A percentile compares a stretch with the other conserved stretches of the same genome.
Conservation (phyloP, 306 rosid genomes). For the Quillaja saponaria region DNA sequence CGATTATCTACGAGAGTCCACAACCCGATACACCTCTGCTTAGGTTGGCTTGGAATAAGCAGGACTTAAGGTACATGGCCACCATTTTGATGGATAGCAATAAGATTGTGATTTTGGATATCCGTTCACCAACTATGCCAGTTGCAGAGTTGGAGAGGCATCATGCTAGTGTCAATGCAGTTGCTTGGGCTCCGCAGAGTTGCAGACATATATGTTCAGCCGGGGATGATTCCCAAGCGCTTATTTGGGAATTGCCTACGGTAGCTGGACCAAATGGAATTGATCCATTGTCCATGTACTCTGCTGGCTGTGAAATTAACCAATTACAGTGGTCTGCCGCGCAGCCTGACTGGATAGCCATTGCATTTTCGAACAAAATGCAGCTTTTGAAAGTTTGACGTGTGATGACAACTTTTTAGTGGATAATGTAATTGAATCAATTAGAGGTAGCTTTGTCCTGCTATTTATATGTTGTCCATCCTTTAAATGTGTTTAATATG, state of each 20-base stretch:
- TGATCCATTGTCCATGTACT: conserved; percentile 78
- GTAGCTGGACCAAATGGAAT: conserved; percentile 75
- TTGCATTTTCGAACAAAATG: conserved; percentile 86
- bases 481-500: no score
- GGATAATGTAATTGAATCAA: no score
- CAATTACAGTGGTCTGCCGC: conserved; percentile 90
- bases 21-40: conserved; percentile 91
- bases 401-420: background rate
- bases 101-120: conserved; percentile 84
- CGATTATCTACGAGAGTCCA: conserved; percentile 93
- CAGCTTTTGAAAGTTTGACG: conserved; percentile 90
- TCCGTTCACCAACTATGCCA: conserved; percentile 80
- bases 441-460: no score
- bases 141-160: conserved; percentile 97
- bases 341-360: conserved; percentile 85
- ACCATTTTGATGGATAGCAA: conserved; percentile 87
- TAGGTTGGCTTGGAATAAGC: conserved; percentile 95
- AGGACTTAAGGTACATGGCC: conserved; percentile 91
- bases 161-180: conserved; percentile 59
- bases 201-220: conserved; percentile 70
- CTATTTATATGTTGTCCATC: no score
- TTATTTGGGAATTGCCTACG: conserved; percentile 88
- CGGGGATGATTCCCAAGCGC: conserved; percentile 86
- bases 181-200: conserved; percentile 81
- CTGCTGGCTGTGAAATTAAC: conserved; percentile 70